Conservation (phyloP, 352 stramenopile genomes). For the Globisporangium apiculatum region DNA sequence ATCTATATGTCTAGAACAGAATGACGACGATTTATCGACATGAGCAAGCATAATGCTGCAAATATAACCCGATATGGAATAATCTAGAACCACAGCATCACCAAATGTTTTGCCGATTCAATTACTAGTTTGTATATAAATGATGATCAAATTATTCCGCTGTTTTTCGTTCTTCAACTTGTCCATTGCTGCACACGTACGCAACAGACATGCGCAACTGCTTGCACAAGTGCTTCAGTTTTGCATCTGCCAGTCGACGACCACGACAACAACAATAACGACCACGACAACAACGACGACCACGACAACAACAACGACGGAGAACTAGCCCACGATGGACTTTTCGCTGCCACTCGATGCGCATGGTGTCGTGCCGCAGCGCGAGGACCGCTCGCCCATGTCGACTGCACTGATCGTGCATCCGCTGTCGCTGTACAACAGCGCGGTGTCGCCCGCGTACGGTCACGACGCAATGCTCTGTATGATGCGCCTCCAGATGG, state of each 20-base stretch:
- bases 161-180: no score
- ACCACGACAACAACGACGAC: neutral
- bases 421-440: slow-evolving; percentile 41
- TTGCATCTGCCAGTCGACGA: neutral
- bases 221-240: slow-evolving; percentile 5
- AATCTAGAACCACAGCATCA: no score
- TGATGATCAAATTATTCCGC: no score
- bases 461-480: slow-evolving; percentile 28
- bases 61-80: no score
- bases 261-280: neutral
- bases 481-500: slow-evolving; percentile 20
- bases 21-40: no score
- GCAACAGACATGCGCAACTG: neutral
- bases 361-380: slow-evolving; percentile 1
- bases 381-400: neutral
- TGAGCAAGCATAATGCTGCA: no score
- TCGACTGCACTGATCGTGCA: slow-evolving; percentile 57
- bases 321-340: slow-evolving; percentile 1
- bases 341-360: slow-evolving; percentile 11
- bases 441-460: slow-evolving; percentile 22
- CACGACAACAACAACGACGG: neutral
- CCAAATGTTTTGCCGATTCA: no score
- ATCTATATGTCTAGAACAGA: no score
- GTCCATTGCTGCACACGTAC: neutral
- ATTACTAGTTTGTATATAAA: no score